These are phyloP conservation scores for Talaromyces sp. DNA, from an alignment of 2,329 filamentous ascomycete genomes.

Conservation along the genomic window DNA sequence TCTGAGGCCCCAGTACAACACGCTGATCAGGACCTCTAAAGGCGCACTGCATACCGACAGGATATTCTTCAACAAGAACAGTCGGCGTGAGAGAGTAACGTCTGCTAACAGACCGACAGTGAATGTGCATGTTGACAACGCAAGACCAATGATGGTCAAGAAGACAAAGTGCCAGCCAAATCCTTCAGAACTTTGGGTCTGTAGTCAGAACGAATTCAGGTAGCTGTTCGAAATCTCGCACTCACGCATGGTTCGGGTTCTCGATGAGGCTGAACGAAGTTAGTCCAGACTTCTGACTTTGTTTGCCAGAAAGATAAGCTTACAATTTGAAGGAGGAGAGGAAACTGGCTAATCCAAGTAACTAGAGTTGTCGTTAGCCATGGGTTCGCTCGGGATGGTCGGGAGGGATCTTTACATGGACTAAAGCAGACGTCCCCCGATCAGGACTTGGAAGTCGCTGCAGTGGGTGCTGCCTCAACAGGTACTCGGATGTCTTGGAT, in stretches of 20 bases:
- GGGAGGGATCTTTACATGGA: conserved; percentile 37
- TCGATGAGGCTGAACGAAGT: conserved; percentile 36
- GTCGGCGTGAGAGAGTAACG: conserved; percentile 47
- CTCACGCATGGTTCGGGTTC: conserved; percentile 43
- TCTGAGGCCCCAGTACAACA: conserved; percentile 60
- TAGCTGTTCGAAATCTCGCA: conserved; percentile 6
- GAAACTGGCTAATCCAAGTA: conserved; percentile 42
- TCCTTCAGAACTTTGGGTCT: conserved; percentile 48
- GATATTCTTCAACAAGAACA: conserved; percentile 58
- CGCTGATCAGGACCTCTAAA: conserved; percentile 57
- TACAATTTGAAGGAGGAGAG: conserved; percentile 46
- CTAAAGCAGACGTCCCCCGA: conserved; percentile 39
- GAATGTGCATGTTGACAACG: conserved; percentile 56
- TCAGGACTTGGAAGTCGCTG: conserved; percentile 45
- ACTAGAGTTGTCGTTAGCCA: conserved; percentile 28
- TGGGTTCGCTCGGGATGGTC: conserved; percentile 5
- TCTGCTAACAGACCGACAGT: conserved; percentile 54
- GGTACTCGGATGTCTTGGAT: conserved; percentile 17
- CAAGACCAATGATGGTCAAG: conserved; percentile 60
- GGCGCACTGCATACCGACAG: conserved; percentile 57
- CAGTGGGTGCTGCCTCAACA: conserved; percentile 39
- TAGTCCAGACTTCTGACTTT: background rate
- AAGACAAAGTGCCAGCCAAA: conserved; percentile 67
- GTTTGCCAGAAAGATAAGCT: conserved; percentile 19
- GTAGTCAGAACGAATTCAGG: background rate